Base-by-base conservation (phyloP, 768 basidiomycete genomes). In the Lactifluus piperatus region DNA sequence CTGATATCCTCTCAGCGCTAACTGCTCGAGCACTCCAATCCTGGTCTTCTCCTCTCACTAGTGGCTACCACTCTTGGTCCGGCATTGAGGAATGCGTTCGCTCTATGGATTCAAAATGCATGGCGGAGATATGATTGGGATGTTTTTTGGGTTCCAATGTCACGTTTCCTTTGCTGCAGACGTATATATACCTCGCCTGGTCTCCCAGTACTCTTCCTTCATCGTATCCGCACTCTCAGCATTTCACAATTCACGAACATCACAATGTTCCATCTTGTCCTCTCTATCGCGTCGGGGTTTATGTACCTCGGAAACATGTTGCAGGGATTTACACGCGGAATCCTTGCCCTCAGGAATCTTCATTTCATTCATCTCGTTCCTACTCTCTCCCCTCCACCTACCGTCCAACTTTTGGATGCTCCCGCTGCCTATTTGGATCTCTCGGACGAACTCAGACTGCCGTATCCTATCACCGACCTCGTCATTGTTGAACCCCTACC, bases 211-310 rank as follows among this genome's bases (percentile, higher is more conserved):
- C 34, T 34, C n/a, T 24, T 50, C 24, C 48, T 41, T 43, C 48
- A 24, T 56, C 55, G 47, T 9, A 49, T 10, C 26, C 11, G 30
- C 48, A 11, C n/a, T 26, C 36, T 27, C 43, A 7, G n/a, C 9
- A 14, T 11, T 20, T 55, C 10, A 47, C 16, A 36, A 34, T 24
- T 46, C 54, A n/a, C n/a, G 22, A 4, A 36, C 4, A 24, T 57
- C 11, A 55, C 54, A 32, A 60, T 60, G 59, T 39, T 51, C 20
- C 59, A 60, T 2, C 9, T 43, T 34, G 8, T 55, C 20, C 9
- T 60, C 44, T 41, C 59, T 5, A 9, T 60, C 49, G 36, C 59
- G 0, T 46, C 59, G 7, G 9, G 59, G 49, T 56, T 60, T 18
- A 34, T 60, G 20, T 16, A 24, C 29, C 34, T 60, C 36, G 43